Evolutionary conservation across 2,329 filamentous ascomycete genomes (phyloP).

Genomic region (Hymenoscyphus scutula): DNA sequence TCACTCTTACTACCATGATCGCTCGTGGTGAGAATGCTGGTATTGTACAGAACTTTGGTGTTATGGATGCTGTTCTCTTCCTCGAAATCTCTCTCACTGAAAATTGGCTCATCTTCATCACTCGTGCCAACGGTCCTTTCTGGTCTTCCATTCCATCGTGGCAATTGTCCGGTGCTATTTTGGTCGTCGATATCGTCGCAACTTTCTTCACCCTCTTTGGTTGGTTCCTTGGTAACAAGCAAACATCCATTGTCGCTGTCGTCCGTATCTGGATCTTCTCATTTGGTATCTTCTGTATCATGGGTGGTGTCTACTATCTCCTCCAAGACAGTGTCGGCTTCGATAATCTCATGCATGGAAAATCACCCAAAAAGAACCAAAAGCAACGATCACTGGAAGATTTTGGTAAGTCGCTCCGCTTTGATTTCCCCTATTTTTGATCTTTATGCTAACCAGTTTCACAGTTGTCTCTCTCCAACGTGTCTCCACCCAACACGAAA

Average conservation of each 20-base stretch:
- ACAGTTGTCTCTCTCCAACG: conserved; percentile 84
- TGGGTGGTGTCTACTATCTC: conserved; percentile 74
- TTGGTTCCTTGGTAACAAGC: conserved; percentile 67
- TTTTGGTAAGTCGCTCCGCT: conserved; percentile 64
- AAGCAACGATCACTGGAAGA: conserved; percentile 86
- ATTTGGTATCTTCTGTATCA: conserved; percentile 82
- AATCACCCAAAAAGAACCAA: conserved; percentile 75
- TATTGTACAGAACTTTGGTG: conserved; percentile 87
- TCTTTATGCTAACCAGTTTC: conserved; percentile 46
- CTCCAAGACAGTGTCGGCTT: conserved; percentile 79
- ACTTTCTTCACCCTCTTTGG: conserved; percentile 85
- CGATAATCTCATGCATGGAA: conserved; percentile 91
- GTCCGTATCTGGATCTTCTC: conserved; percentile 91
- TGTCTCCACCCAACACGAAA: conserved; percentile 89
- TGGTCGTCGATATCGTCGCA: conserved; percentile 78
- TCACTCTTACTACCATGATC: conserved; percentile 83
- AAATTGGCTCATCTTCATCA: conserved; percentile 97
- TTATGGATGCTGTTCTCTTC: conserved; percentile 79
- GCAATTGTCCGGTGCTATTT: conserved; percentile 75
- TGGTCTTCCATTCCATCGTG: conserved; percentile 87
- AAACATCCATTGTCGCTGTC: conserved; percentile 77
- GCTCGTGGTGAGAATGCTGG: conserved; percentile 66
- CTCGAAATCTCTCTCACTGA: conserved; percentile 86
- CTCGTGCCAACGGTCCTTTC: conserved; percentile 87
- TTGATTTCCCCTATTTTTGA: conserved; percentile 7